A percentile compares a stretch with the other conserved stretches of the same genome.
phyloP scores from a whole-genome alignment of 768 basidiomycete genomes.

The Mycena indigotica region DNA sequence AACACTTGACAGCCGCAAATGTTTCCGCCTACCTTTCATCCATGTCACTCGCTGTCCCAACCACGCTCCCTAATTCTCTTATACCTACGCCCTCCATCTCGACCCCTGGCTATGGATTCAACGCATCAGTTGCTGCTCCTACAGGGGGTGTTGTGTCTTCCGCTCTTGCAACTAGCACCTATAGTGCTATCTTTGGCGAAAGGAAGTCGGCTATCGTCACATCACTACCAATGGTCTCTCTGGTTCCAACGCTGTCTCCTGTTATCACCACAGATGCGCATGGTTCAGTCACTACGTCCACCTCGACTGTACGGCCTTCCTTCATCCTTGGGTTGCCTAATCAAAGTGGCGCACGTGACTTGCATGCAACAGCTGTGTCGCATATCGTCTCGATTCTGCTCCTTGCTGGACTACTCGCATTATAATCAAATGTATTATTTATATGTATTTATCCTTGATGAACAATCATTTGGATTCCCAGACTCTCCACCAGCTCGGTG shows the following conservation, averaged over 20 bases:
- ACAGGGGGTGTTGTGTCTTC: slow-evolving; percentile 58
- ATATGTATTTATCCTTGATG: slow-evolving; percentile 7
- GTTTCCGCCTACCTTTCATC: slow-evolving; percentile 60
- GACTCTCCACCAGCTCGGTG: slow-evolving; percentile 34
- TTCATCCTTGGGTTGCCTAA: slow-evolving; percentile 66
- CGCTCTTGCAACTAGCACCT: slow-evolving; percentile 74
- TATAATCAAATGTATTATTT: slow-evolving; percentile 24
- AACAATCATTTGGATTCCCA: slow-evolving; percentile 20
- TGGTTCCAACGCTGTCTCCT: slow-evolving; percentile 7
- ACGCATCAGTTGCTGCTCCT: slow-evolving; percentile 60
- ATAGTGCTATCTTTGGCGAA: slow-evolving; percentile 56
- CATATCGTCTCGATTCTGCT: slow-evolving; percentile 15
- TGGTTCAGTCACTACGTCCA: slow-evolving; percentile 56
- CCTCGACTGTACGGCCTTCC: slow-evolving; percentile 48
- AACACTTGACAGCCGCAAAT: slow-evolving; percentile 40
- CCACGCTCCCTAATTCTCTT: slow-evolving; percentile 72
- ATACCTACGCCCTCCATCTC: slow-evolving; percentile 65
- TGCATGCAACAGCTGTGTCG: slow-evolving; percentile 9
- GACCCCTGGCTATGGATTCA: slow-evolving; percentile 68
- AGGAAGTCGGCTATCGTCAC: slow-evolving; percentile 45
- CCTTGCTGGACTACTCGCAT: slow-evolving; percentile 11
- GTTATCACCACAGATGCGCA: slow-evolving; percentile 56
- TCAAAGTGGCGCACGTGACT: slow-evolving; percentile 38
- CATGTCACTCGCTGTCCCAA: slow-evolving; percentile 62
- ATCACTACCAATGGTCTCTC: slow-evolving; percentile 47